Percentiles rank a stretch among this genome's conserved stretches.
Evolutionary conservation across 23 red algal species (phyloP).

Genomic region (Gracilaria gracilis): DNA sequence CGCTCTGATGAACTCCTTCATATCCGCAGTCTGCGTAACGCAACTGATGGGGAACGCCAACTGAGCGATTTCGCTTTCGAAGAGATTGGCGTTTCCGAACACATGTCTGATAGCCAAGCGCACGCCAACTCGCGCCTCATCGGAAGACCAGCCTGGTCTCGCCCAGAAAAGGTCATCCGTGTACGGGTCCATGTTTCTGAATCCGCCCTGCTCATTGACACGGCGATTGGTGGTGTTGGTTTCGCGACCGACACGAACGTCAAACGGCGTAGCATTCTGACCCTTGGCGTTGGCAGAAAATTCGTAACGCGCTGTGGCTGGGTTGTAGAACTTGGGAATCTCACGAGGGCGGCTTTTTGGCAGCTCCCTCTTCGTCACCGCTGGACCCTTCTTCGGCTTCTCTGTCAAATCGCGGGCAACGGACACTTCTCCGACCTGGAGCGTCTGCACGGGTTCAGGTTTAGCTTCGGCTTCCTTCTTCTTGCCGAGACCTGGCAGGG

Average conservation of each 20-base stretch:
- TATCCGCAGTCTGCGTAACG: slow-evolving; percentile 57
- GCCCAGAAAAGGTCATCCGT: slow-evolving; percentile 75
- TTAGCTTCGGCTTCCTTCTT: not conserved
- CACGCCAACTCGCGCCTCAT: slow-evolving; percentile 47
- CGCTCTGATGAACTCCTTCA: slow-evolving; percentile 78
- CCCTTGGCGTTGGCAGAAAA: slow-evolving; percentile 57
- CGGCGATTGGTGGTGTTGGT: slow-evolving; percentile 59
- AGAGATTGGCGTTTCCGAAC: slow-evolving; percentile 70
- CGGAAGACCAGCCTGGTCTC: slow-evolving; percentile 48
- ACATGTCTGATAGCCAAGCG: slow-evolving; percentile 58
- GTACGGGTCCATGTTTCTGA: slow-evolving; percentile 83
- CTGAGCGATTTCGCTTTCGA: slow-evolving; percentile 65
- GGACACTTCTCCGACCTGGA: slow-evolving; percentile 28
- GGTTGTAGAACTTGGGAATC: slow-evolving; percentile 76
- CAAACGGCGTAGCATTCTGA: slow-evolving; percentile 68
- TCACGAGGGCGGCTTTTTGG: not conserved
- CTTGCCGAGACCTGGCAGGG: slow-evolving; percentile 9
- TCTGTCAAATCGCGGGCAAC: not conserved
- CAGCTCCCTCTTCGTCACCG: not conserved
- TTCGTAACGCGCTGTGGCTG: slow-evolving; percentile 44
- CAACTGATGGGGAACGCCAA: slow-evolving; percentile 66
- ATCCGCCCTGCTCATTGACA: slow-evolving; percentile 72
- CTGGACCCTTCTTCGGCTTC: not conserved
- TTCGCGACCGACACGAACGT: slow-evolving; percentile 51
- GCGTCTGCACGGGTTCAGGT: not conserved